Evolutionary conservation across 352 stramenopile species (phyloP), one percentile per base, ranked within the genome.

Genomic region (Pythium monospermum): DNA sequence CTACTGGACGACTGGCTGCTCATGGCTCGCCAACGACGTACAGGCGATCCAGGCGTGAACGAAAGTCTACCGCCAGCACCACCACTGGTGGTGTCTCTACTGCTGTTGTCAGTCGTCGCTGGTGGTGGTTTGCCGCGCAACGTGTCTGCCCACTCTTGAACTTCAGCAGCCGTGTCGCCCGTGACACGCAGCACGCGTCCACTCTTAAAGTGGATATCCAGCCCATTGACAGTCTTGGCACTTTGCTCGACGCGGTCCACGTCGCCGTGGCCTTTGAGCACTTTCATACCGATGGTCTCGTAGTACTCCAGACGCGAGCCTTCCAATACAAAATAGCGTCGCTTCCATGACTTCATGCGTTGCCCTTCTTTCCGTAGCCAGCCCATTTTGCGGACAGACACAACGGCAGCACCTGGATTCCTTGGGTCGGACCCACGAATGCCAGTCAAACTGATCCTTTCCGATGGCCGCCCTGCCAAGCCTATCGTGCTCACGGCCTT

Each of bases 281-380:
- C 33, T 21, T 53, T 53, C 51, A 63, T 66, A 21, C 56, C 61
- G 32, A 58, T 58, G 51, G 57, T 57, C 45, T 70, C 52, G 28
- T 55, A 75, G 50, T 75, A 75, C 48, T 58, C 57, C 23, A 75
- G 48, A 12, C 47, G 42, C 2, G 37, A 42, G 11, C 63, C 63
- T 46, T 72, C 58, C 11, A 75, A 25, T 39, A 89, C 69, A 46
- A 93, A 87, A 58, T 86, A 91, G 19, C 83, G 79, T 4, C 80
- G 76, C 49, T 90, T 90, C 49, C 85, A 85, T 28, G 68, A 85
- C 39, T 85, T 86, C 27, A 82, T 60, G 36, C 68, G 55, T 8
- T 80, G 67, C 30, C 83, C 83, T 72, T 93, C 77, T 57, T 93
- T 93, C 31, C 71, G 73, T 44, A 93, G 53, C 79, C 83, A 91